phyloP scores from a whole-genome alignment of 257 asterid species.

The Petunia secreta region DNA sequence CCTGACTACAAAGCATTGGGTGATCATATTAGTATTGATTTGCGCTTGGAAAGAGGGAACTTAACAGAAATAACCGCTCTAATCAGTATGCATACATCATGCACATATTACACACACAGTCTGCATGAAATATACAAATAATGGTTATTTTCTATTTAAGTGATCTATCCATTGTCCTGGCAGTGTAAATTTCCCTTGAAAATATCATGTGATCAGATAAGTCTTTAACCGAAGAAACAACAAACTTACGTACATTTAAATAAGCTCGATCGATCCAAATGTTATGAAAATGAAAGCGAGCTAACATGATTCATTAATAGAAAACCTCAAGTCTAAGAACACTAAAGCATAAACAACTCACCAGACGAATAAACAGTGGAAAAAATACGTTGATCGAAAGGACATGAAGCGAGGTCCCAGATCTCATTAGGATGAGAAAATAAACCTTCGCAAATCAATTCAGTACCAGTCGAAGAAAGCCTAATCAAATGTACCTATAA shows the following conservation, averaged over 20 bases:
- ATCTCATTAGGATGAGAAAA: slow-evolving; percentile 92
- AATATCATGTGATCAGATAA: too few relatives aligned
- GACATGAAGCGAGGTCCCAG: slow-evolving; percentile 96
- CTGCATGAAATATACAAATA: too few relatives aligned
- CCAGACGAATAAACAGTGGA: slow-evolving; percentile 91
- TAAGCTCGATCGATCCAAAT: neutral
- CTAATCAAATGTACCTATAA: slow-evolving; percentile 89
- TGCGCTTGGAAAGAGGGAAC: too few relatives aligned
- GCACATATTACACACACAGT: too few relatives aligned
- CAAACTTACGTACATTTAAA: neutral
- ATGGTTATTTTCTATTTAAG: too few relatives aligned
- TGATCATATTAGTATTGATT: too few relatives aligned
- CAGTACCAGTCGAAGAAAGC: slow-evolving; percentile 74
- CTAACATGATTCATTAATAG: neutral
- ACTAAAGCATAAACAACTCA: slow-evolving; percentile 28
- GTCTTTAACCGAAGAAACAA: slow-evolving; percentile 1
- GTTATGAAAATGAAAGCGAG: neutral
- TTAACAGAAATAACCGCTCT: too few relatives aligned
- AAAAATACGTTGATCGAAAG: slow-evolving; percentile 91
- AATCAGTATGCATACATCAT: too few relatives aligned
- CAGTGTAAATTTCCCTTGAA: too few relatives aligned
- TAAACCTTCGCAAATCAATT: slow-evolving; percentile 91
- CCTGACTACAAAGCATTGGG: too few relatives aligned
- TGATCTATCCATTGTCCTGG: too few relatives aligned
- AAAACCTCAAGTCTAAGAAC: neutral